Conservation (phyloP, 192 early-diverging fungal genomes). For the Backusella macrospora region DNA sequence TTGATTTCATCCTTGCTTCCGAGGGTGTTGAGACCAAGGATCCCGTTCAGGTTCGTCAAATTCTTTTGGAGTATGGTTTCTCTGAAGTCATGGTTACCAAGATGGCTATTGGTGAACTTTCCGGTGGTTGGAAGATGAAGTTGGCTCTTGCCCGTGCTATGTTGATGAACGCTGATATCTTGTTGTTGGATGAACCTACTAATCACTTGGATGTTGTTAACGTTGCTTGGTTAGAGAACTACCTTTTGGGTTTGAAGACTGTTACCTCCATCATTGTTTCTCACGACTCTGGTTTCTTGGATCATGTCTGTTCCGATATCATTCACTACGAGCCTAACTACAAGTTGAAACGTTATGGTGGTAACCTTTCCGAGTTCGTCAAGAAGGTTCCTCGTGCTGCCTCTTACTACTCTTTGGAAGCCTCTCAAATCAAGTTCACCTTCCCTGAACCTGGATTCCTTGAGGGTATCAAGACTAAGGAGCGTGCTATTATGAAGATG, state of each 20-base stretch:
- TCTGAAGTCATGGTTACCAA: conserved; percentile 60
- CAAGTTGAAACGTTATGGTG: conserved; percentile 78
- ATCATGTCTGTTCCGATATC: conserved; percentile 78
- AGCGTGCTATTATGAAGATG: conserved; percentile 80
- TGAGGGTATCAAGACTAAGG: conserved; percentile 73
- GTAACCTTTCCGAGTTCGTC: conserved; percentile 82
- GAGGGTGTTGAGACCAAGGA: conserved; percentile 61
- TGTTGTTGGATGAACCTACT: conserved; percentile 85
- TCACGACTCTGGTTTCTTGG: conserved; percentile 86
- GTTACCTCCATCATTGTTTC: conserved; percentile 87
- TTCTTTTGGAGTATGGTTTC: conserved; percentile 71
- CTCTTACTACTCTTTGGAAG: conserved; percentile 75
- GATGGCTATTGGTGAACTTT: conserved; percentile 75
- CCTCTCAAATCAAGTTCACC: conserved; percentile 60
- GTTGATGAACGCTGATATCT: conserved; percentile 82
- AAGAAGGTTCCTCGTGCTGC: conserved; percentile 74
- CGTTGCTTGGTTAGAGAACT: conserved; percentile 67
- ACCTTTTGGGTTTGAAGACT: conserved; percentile 67
- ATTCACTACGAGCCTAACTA: conserved; percentile 81
- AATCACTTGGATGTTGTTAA: conserved; percentile 81
- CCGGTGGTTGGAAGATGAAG: conserved; percentile 93
- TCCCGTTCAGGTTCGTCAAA: conserved; percentile 44
- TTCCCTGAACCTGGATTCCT: conserved; percentile 80
- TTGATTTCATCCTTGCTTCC: conserved; percentile 69
- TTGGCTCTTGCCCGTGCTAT: conserved; percentile 84